These are phyloP conservation scores for Cyathus striatus DNA, from an alignment of 768 basidiomycete genomes.

Conservation along the genomic window DNA sequence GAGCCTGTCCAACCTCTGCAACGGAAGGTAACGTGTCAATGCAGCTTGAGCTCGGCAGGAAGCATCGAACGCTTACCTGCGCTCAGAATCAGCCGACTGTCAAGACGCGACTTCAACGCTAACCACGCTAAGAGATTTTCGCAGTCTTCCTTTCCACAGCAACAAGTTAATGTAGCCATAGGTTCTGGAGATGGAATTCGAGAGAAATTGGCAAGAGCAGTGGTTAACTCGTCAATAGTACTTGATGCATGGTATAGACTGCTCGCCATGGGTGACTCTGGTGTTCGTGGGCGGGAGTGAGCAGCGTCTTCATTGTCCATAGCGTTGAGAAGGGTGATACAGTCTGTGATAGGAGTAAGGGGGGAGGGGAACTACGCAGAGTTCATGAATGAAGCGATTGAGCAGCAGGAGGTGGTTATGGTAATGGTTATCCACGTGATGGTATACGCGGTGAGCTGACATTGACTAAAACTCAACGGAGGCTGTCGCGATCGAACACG, in stretches of 20 bases:
- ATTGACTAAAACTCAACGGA: too few relatives aligned
- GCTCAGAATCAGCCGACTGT: slow-evolving; percentile 75
- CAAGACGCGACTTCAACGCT: slow-evolving; percentile 61
- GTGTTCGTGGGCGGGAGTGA: slow-evolving; percentile 35
- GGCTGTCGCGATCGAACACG: too few relatives aligned
- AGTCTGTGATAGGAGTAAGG: background rate
- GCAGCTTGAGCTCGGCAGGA: slow-evolving; percentile 3
- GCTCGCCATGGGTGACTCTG: slow-evolving; percentile 44
- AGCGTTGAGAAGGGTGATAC: background rate
- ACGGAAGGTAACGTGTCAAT: background rate
- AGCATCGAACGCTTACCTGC: slow-evolving; percentile 58
- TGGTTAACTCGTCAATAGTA: slow-evolving; percentile 77
- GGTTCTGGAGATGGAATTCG: slow-evolving; percentile 72
- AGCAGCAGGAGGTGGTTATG: background rate
- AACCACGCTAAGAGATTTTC: slow-evolving; percentile 61
- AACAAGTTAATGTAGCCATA: slow-evolving; percentile 46
- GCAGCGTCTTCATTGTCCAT: slow-evolving; percentile 11
- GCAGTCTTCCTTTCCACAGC: slow-evolving; percentile 63
- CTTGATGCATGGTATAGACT: slow-evolving; percentile 48
- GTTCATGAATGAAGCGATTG: background rate
- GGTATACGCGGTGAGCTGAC: too few relatives aligned
- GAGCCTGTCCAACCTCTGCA: slow-evolving; percentile 84
- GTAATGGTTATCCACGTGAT: background rate
- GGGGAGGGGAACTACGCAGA: background rate
- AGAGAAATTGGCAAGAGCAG: slow-evolving; percentile 68